phyloP scores from a whole-genome alignment of 2,329 filamentous ascomycete genomes.

The Colletotrichum siamense region DNA sequence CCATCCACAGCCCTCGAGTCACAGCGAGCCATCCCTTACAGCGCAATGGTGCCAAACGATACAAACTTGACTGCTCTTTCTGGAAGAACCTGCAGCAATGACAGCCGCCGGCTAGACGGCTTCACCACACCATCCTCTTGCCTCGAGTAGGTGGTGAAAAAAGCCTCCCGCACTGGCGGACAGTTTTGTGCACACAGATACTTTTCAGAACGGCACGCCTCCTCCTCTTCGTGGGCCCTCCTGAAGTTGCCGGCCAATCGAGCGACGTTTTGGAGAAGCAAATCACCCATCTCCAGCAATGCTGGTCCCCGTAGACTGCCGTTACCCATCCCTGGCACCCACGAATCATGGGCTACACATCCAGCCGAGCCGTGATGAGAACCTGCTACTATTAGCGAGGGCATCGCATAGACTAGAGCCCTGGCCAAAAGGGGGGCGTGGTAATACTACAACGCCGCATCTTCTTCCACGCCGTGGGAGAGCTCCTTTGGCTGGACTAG shows the following conservation, averaged over 20 bases:
- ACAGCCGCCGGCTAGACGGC: neutral
- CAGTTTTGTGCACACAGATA: neutral
- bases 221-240: neutral
- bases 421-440: neutral
- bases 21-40: neutral
- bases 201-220: neutral
- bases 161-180: neutral
- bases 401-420: neutral
- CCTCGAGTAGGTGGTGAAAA: neutral
- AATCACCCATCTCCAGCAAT: neutral
- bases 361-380: neutral
- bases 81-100: neutral
- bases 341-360: slow-evolving; percentile 18
- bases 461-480: neutral
- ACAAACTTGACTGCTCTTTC: neutral
- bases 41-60: neutral
- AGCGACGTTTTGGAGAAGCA: neutral
- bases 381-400: neutral
- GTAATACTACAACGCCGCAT: neutral
- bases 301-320: slow-evolving; percentile 5
- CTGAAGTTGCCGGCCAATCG: neutral
- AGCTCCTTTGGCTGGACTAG: slow-evolving; percentile 6
- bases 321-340: neutral
- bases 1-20: neutral
- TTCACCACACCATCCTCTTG: neutral